These are phyloP conservation scores for Fusarium begoniae DNA, from an alignment of 2,329 filamentous ascomycete genomes.

Conservation along the genomic window DNA sequence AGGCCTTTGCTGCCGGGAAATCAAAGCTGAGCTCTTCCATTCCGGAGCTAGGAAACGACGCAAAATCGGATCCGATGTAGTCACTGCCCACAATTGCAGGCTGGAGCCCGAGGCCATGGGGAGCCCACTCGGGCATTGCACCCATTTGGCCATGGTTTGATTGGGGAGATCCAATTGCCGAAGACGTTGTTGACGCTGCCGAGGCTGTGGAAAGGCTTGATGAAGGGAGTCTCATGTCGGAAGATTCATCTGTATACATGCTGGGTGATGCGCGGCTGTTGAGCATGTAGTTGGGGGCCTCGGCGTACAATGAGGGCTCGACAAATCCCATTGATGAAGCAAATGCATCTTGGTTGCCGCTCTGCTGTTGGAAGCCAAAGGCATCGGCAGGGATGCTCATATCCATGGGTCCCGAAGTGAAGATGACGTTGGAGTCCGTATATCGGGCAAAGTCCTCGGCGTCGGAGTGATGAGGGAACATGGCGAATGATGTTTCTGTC, in stretches of 20 bases:
- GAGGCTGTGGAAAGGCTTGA: conserved; percentile 70
- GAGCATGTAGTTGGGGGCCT: conserved; percentile 55
- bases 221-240: conserved; percentile 59
- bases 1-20: conserved; percentile 59
- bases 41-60: conserved; percentile 58
- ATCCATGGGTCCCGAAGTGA: conserved; percentile 56
- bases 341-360: conserved; percentile 46
- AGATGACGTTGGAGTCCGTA: conserved; percentile 53
- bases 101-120: conserved; percentile 64
- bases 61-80: conserved; percentile 65
- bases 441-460: conserved; percentile 56
- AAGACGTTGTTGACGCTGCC: conserved; percentile 71
- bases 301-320: conserved; percentile 59
- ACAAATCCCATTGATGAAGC: conserved; percentile 51
- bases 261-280: conserved; percentile 58
- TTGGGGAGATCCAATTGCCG: conserved; percentile 73
- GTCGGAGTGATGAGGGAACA: conserved; percentile 45
- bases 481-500: conserved; percentile 42
- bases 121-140: conserved; percentile 67
- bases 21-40: conserved; percentile 64
- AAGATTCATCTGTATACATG: conserved; percentile 59
- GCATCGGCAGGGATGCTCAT: conserved; percentile 59
- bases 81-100: conserved; percentile 70
- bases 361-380: conserved; percentile 52
- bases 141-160: conserved; percentile 68